These are phyloP conservation scores for Cupressus sempervirens DNA, from an alignment of 75 land plant species.

Conservation along the genomic window DNA sequence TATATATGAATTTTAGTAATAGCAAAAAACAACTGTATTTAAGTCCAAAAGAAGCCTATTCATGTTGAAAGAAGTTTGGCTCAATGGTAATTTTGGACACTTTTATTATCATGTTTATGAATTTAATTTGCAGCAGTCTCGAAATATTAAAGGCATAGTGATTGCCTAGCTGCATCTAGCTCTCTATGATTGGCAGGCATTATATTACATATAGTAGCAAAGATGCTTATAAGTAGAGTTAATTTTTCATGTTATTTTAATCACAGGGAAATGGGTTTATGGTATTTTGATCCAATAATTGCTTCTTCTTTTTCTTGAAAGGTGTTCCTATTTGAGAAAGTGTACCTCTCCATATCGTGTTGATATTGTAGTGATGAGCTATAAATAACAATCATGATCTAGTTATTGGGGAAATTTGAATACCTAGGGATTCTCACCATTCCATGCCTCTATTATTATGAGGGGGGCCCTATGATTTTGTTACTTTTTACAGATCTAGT, in stretches of 20 bases:
- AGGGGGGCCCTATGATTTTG: background rate
- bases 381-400: background rate
- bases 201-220: too few relatives aligned
- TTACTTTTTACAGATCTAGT: background rate
- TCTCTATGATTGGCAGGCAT: too few relatives aligned
- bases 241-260: too few relatives aligned
- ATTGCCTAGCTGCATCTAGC: too few relatives aligned
- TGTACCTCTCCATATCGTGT: background rate
- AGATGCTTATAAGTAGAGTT: too few relatives aligned
- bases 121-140: too few relatives aligned
- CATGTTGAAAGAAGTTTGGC: background rate
- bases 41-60: background rate
- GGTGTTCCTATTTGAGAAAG: background rate
- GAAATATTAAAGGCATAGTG: too few relatives aligned
- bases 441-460: background rate
- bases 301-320: background rate
- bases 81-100: too few relatives aligned
- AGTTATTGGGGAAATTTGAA: background rate
- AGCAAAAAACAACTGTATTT: too few relatives aligned
- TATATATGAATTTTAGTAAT: too few relatives aligned
- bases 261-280: background rate
- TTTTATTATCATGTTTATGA: too few relatives aligned
- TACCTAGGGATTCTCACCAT: background rate
- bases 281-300: background rate
- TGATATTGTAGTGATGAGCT: background rate